phyloP scores from a whole-genome alignment of 805 yeast genomes.

The Suhomyces vadensis region DNA sequence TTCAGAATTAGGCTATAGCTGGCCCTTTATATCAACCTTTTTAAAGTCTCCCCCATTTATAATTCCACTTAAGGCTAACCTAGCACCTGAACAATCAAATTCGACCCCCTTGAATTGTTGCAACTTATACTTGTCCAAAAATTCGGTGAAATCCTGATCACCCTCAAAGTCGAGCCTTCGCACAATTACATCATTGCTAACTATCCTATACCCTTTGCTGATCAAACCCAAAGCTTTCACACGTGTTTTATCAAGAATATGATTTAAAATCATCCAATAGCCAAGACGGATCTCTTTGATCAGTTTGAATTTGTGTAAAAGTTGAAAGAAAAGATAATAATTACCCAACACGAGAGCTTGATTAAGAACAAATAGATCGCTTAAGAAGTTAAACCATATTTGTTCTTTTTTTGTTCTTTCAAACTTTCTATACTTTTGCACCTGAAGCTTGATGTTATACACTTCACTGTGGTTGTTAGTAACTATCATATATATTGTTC shows the following conservation, averaged over 20 bases:
- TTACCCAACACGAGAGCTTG: slow-evolving; percentile 37
- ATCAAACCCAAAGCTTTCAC: slow-evolving; percentile 56
- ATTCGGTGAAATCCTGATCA: slow-evolving; percentile 35
- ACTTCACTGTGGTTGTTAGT: slow-evolving; percentile 66
- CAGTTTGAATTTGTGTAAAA: slow-evolving; percentile 14
- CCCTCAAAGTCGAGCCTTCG: slow-evolving; percentile 43
- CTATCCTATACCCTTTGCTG: slow-evolving; percentile 54
- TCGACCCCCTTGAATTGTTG: slow-evolving; percentile 24
- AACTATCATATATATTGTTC: slow-evolving; percentile 71
- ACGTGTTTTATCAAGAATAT: slow-evolving; percentile 59
- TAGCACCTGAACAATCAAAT: slow-evolving; percentile 34
- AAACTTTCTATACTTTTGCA: slow-evolving; percentile 8
- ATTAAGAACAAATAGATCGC: slow-evolving; percentile 19
- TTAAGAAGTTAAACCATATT: slow-evolving; percentile 18
- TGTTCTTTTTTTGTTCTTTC: slow-evolving; percentile 12
- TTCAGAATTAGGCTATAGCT: slow-evolving; percentile 53
- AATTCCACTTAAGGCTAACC: slow-evolving; percentile 37
- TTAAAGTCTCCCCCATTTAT: slow-evolving; percentile 42
- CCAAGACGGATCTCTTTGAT: slow-evolving; percentile 20
- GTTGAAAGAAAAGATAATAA: slow-evolving; percentile 54
- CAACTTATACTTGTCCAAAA: slow-evolving; percentile 45
- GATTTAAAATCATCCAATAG: slow-evolving; percentile 28
- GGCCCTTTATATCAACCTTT: slow-evolving; percentile 89
- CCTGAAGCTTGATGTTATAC: slow-evolving; percentile 36
- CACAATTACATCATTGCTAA: slow-evolving; percentile 38